These are phyloP conservation scores for Aspergillus biplanus DNA, from an alignment of 495 filamentous ascomycete species.

Conservation along the genomic window DNA sequence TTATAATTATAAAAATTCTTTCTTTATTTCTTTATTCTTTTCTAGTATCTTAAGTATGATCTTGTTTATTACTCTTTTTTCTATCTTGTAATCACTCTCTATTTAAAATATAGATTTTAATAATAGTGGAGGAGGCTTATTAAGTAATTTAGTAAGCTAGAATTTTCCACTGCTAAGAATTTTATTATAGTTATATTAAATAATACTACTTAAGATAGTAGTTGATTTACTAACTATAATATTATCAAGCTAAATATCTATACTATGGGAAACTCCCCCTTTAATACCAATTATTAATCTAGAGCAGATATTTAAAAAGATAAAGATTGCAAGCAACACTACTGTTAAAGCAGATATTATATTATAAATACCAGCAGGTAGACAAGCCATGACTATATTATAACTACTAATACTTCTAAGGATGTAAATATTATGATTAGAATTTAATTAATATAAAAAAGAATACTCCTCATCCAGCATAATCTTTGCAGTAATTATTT, in stretches of 20 bases:
- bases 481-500: constrained; percentile 32
- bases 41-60: no score
- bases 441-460: constrained; percentile 12
- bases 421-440: constrained; percentile 37
- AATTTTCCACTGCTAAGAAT: constrained; percentile 29
- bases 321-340: constrained; percentile 26
- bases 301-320: constrained; percentile 30
- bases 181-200: constrained; percentile 49
- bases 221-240: constrained; percentile 38
- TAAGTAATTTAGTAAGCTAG: constrained; percentile 38
- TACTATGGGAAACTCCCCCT: constrained; percentile 32
- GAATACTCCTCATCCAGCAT: constrained; percentile 37
- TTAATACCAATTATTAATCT: constrained; percentile 42
- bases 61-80: neutral
- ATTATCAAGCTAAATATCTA: constrained; percentile 40
- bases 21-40: neutral
- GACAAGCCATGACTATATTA: constrained; percentile 40
- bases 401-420: constrained; percentile 35
- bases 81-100: constrained; percentile 3
- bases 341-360: constrained; percentile 32
- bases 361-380: constrained; percentile 33
- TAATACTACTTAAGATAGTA: constrained; percentile 26
- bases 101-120: constrained; percentile 34
- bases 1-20: no score
- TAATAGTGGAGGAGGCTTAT: constrained; percentile 36